phyloP scores from a whole-genome alignment of 768 basidiomycete species.

The Psilocybe azurescens region DNA sequence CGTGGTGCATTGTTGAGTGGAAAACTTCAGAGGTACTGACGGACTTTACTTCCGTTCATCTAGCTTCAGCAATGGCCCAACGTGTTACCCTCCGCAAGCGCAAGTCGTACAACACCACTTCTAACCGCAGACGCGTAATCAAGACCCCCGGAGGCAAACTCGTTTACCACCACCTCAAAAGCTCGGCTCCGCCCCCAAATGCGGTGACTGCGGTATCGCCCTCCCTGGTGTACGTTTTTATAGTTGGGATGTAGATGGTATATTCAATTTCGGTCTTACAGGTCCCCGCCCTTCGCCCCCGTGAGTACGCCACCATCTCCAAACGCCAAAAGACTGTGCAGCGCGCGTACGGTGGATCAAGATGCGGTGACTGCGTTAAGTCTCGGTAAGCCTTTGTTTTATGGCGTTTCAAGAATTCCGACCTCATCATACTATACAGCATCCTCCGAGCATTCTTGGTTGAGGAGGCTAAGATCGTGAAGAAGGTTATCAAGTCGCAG shows the following conservation, averaged over 20 bases:
- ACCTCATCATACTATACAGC: slow-evolving; percentile 43
- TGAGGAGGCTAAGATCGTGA: slow-evolving; percentile 99
- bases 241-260: background rate
- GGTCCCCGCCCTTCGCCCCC: slow-evolving; percentile 95
- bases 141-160: slow-evolving; percentile 99
- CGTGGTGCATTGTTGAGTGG: background rate
- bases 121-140: slow-evolving; percentile 91
- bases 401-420: background rate
- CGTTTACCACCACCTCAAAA: slow-evolving; percentile 98
- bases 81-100: slow-evolving; percentile 99
- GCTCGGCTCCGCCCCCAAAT: slow-evolving; percentile 87
- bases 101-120: slow-evolving; percentile 97
- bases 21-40: slow-evolving; percentile 13
- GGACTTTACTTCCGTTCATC: background rate
- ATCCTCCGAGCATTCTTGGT: slow-evolving; percentile 98
- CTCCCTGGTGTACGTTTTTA: slow-evolving; percentile 83
- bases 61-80: slow-evolving; percentile 81
- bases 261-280: slow-evolving; percentile 33
- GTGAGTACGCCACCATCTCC: slow-evolving; percentile 93
- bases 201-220: slow-evolving; percentile 96
- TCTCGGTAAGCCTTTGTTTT: slow-evolving; percentile 69
- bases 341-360: slow-evolving; percentile 96
- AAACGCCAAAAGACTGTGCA: slow-evolving; percentile 98
- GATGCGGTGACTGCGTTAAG: slow-evolving; percentile 96
- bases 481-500: slow-evolving; percentile 97